Evolutionary conservation across 148 eudicot species (phyloP), one percentile per base, ranked within the genome.

Genomic region (Heliamphora exappendiculata): DNA sequence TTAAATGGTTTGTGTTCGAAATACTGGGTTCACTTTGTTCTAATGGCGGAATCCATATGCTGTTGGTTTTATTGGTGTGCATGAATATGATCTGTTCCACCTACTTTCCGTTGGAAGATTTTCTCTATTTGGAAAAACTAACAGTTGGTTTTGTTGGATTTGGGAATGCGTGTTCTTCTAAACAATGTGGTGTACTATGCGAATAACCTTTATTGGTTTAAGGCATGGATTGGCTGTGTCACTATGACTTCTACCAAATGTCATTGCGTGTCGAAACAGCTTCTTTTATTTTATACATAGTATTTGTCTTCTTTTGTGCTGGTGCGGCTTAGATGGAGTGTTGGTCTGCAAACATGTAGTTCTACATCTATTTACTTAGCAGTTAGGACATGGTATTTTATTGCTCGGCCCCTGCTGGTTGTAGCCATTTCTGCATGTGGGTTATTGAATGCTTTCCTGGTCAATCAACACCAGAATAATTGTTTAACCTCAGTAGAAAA

Each of bases 1-100:
- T 83, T 90, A 78, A 74, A 90, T 78, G 94, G 94, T 90, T 67
- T 42, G 86, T 78, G 49, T 60, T 74, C 73, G 41, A 54, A 73
- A 12, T 26, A 29, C 39, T 78, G 22, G 55, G 41, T 36, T 49
- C 66, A 31, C 0, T 47, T 3, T 78, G 31, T 65, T 57, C 29
- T 12, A 39, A 29, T 64, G 50, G 39, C 31, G 17, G 28, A 74
- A 26, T 14, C n/a, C 8, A 51, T 24, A n/a, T 37, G 59, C 45
- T 49, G 31, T 19, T 53, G 37, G 4, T 19, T 29, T 73, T 36
- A 28, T 54, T 5, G 33, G 34, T 26, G 5, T 58, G 53, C 51
- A 59, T 24, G 41, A 24, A 8, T 31, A 41, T 22, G 50, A n/a
- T 69, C 5, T 11, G 47, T 45, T 57, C 58, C 13, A n/a, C 44